A percentile compares a stretch with the other conserved stretches of the same genome.
Conservation (phyloP, 2,329 filamentous ascomycete genomes). For the Colletotrichum tamarilloi region DNA sequence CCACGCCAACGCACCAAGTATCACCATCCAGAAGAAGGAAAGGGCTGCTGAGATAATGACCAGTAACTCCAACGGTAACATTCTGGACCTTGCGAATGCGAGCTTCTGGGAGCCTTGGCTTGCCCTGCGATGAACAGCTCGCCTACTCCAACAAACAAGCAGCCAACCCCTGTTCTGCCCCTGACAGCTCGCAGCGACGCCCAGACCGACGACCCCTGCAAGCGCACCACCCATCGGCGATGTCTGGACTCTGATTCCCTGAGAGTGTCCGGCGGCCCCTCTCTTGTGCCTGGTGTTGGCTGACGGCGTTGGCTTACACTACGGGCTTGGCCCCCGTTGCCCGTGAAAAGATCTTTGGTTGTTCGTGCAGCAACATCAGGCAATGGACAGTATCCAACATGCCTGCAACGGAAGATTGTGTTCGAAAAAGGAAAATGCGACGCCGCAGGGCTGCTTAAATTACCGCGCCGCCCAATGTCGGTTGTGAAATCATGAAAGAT, state of each 20-base stretch:
- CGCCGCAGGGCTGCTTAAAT: neutral
- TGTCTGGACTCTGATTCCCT: neutral
- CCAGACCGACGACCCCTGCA: neutral
- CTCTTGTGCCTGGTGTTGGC: neutral
- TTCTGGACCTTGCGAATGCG: slow-evolving; percentile 7
- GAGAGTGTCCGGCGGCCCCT: neutral
- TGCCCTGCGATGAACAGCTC: neutral
- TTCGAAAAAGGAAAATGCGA: neutral
- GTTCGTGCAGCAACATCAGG: neutral
- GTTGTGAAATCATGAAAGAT: neutral
- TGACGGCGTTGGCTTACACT: neutral
- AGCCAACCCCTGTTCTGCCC: slow-evolving; percentile 12
- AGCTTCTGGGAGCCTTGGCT: neutral
- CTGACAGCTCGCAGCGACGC: slow-evolving; percentile 13
- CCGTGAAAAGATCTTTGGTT: neutral
- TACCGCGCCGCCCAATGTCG: neutral
- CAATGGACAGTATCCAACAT: neutral
- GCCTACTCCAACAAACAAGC: slow-evolving; percentile 31
- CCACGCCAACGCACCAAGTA: neutral
- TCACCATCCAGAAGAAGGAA: neutral
- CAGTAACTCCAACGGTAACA: neutral
- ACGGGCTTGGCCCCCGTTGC: neutral
- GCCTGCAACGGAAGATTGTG: neutral
- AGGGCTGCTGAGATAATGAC: slow-evolving; percentile 3
- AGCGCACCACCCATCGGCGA: neutral